Percentiles rank a stretch among this genome's conserved stretches.
Evolutionary conservation across 108 stramenopile genomes (phyloP).

Genomic region (Cylindrotheca fusiformis): DNA sequence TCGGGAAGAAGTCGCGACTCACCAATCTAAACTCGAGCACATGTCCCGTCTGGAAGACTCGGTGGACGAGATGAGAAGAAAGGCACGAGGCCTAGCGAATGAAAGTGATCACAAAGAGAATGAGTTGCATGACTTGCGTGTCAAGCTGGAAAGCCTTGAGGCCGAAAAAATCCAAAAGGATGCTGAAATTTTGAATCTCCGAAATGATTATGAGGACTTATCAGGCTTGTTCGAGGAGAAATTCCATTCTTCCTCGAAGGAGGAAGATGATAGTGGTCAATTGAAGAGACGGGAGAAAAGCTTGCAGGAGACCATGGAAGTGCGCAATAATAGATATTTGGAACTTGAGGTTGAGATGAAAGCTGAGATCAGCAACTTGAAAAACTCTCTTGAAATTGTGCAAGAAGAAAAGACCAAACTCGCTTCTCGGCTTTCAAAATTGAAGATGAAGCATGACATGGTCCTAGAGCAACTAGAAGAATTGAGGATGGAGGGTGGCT

Average conservation of each 20-base stretch:
- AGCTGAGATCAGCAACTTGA: conserved; percentile 16
- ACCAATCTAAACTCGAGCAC: conserved; percentile 6
- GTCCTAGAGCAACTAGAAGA: conserved; percentile 12
- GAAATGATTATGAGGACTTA: conserved; percentile 26
- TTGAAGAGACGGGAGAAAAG: conserved; percentile 18
- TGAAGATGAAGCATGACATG: conserved; percentile 13
- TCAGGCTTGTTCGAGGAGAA: conserved; percentile 27
- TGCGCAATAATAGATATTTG: conserved; percentile 9
- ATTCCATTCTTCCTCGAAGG: conserved; percentile 25
- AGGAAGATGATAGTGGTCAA: conserved; percentile 11
- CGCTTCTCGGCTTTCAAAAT: conserved; percentile 13
- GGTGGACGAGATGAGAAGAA: conserved; percentile 12
- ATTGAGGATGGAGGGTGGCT: neutral
- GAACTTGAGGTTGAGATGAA: conserved; percentile 21
- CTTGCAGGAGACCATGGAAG: conserved; percentile 13
- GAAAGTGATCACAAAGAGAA: neutral
- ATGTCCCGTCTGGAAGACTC: conserved; percentile 15
- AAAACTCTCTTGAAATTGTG: conserved; percentile 14
- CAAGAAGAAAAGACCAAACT: conserved; percentile 34
- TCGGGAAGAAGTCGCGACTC: conserved; percentile 7
- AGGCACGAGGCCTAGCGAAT: neutral
- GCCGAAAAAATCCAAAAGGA: conserved; percentile 23
- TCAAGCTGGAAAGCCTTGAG: conserved; percentile 6
- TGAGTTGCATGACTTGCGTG: conserved; percentile 8
- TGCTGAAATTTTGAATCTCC: conserved; percentile 23